These are phyloP conservation scores for Tuctoria greenei DNA, from an alignment of 176 grass and related monocot species.

Conservation along the genomic window DNA sequence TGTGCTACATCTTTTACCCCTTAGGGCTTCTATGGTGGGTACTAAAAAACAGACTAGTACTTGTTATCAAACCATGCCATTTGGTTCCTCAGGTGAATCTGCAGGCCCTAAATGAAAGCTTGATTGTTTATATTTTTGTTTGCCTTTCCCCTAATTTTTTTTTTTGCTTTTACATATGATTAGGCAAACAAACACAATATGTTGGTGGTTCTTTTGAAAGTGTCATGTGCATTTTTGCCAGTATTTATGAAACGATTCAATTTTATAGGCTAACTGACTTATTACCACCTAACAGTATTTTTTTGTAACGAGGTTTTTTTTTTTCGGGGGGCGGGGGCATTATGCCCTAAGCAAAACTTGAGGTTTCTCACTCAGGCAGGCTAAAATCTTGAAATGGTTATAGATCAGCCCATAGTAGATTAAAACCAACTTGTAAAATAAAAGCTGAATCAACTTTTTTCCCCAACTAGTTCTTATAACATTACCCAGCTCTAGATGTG, in stretches of 20 bases:
- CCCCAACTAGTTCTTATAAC: background rate
- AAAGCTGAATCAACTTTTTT: background rate
- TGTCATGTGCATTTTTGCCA: background rate
- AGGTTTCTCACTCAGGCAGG: no score
- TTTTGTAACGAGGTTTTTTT: no score
- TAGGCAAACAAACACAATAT: background rate
- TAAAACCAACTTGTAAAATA: background rate
- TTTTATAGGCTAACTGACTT: background rate
- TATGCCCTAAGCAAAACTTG: no score
- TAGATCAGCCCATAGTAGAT: slow-evolving; percentile 3
- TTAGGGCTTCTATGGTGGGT: background rate
- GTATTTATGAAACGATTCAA: background rate
- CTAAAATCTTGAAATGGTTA: background rate
- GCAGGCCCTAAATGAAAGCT: background rate
- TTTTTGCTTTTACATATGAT: background rate
- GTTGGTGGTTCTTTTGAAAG: slow-evolving; percentile 1
- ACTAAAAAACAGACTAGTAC: slow-evolving; percentile 7
- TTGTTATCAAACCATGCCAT: background rate
- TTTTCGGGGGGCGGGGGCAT: no score
- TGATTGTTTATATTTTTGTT: slow-evolving; percentile 6
- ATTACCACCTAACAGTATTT: background rate
- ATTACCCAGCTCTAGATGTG: no score
- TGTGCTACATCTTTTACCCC: slow-evolving; percentile 30
- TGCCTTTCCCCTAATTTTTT: background rate
- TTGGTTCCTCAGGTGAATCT: background rate